phyloP scores from a whole-genome alignment of 352 stramenopile species.

The Globisporangium uncinulatum region DNA sequence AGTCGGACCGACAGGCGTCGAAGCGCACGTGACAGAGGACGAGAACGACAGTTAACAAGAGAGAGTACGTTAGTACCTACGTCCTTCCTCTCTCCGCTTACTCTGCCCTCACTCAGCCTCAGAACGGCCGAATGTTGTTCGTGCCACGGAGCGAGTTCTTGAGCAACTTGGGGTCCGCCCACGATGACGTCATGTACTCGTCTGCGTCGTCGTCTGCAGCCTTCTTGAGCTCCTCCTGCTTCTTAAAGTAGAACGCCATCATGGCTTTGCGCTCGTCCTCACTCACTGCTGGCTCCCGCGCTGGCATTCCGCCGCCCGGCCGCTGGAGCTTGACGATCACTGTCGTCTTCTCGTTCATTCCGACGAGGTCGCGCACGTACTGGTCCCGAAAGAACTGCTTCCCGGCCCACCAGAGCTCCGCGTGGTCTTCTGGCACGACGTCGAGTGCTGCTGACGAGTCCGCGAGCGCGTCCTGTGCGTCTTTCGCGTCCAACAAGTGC shows the following conservation, averaged over 20 bases:
- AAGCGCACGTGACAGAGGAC: background rate
- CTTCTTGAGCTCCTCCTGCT: conserved; percentile 86
- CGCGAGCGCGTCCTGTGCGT: conserved; percentile 46
- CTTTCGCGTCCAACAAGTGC: conserved; percentile 73
- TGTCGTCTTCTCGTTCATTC: conserved; percentile 96
- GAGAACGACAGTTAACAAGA: background rate
- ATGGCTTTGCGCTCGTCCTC: conserved; percentile 96
- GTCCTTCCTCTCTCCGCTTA: background rate
- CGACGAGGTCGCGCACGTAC: conserved; percentile 84
- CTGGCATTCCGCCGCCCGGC: conserved; percentile 83
- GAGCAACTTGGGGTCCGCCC: conserved; percentile 92
- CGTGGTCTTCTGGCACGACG: conserved; percentile 74
- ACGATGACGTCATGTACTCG: conserved; percentile 92
- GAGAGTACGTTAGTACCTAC: background rate
- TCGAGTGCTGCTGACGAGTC: conserved; percentile 72
- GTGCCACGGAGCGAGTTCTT: conserved; percentile 92
- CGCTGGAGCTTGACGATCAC: conserved; percentile 89
- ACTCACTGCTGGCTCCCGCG: conserved; percentile 75
- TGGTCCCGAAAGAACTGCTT: conserved; percentile 94
- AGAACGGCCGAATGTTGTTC: conserved; percentile 79
- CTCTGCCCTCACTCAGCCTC: background rate
- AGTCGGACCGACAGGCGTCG: too few species aligned
- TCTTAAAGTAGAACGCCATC: conserved; percentile 95
- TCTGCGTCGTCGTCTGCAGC: conserved; percentile 89
- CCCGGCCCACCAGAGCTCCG: conserved; percentile 93